phyloP scores from a whole-genome alignment of 805 yeast species.

The Metschnikowia lochheadii region DNA sequence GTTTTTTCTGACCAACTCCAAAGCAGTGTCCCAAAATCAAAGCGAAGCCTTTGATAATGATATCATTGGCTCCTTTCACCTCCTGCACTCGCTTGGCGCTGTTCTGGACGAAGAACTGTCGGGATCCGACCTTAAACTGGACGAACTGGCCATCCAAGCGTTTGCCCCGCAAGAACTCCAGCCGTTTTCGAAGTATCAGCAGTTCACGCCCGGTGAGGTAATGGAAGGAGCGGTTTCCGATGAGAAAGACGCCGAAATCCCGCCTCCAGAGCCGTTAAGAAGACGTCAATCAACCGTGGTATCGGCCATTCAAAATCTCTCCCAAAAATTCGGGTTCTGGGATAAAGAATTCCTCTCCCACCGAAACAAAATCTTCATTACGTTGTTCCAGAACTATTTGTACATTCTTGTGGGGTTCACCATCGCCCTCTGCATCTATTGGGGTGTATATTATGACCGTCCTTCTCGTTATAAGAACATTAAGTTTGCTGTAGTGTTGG shows the following conservation, averaged over 20 bases:
- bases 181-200: background rate
- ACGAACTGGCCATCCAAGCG: background rate
- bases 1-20: conserved; percentile 5
- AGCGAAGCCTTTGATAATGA: conserved; percentile 7
- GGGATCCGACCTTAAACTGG: background rate
- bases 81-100: conserved; percentile 4
- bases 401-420: conserved; percentile 22
- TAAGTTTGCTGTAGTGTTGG: conserved; percentile 25
- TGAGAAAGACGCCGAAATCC: too few species aligned
- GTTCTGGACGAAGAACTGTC: background rate
- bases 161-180: background rate
- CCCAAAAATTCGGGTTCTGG: conserved; percentile 25
- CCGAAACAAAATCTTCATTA: conserved; percentile 19
- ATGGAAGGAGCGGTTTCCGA: background rate
- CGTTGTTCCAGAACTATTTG: conserved; percentile 23
- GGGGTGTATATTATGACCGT: conserved; percentile 30
- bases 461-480: conserved; percentile 19
- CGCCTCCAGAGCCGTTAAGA: background rate
- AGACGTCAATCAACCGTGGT: conserved; percentile 21
- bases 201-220: background rate
- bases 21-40: background rate
- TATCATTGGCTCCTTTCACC: conserved; percentile 5
- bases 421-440: conserved; percentile 26
- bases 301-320: conserved; percentile 19
- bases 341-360: conserved; percentile 25